Evolutionary conservation across 208 protist species (phyloP).

Genomic region (Leishmania tarentolae): DNA sequence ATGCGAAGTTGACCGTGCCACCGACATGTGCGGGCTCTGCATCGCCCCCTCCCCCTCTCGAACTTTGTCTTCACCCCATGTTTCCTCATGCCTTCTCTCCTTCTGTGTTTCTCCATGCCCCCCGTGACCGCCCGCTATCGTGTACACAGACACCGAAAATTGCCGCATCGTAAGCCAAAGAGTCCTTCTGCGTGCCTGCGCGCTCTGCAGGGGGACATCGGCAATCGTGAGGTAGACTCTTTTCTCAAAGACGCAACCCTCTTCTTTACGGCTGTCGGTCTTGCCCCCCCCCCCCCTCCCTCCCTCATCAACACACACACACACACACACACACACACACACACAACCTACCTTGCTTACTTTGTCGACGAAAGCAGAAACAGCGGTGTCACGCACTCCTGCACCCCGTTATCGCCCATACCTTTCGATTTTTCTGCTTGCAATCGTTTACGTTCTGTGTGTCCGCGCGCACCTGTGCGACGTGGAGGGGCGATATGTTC

Average conservation of each 20-base stretch:
- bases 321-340: constrained; percentile 1
- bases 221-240: background rate
- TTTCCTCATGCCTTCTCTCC: background rate
- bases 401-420: too few relatives aligned
- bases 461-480: too few relatives aligned
- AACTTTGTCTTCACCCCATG: background rate
- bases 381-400: background rate
- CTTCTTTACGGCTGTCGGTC: background rate
- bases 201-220: background rate
- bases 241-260: background rate
- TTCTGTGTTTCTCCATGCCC: background rate
- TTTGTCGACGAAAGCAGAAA: background rate
- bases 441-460: background rate
- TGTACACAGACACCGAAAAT: background rate
- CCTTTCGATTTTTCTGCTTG: background rate
- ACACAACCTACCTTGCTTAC: background rate
- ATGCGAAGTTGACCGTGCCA: background rate
- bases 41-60: too few relatives aligned
- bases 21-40: too few relatives aligned
- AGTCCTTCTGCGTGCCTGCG: background rate
- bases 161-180: background rate
- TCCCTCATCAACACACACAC: background rate
- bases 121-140: too few relatives aligned
- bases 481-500: constrained; percentile 18
- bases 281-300: background rate